Conservation (phyloP, 2,329 filamentous ascomycete genomes). For the Pseudofabraea citricarpa region DNA sequence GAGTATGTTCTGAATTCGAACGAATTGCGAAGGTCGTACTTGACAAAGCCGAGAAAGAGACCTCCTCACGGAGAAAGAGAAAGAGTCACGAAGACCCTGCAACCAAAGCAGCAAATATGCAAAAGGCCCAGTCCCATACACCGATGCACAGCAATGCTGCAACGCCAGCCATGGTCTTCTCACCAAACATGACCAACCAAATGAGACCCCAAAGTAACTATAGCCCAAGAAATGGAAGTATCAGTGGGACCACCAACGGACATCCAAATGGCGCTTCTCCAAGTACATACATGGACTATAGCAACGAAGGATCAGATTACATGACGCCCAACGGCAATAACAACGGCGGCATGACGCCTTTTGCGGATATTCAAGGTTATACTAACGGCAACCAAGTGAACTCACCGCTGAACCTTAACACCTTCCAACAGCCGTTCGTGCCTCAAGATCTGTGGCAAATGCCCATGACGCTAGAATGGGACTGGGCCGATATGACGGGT, state of each 20-base stretch:
- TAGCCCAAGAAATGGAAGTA: conserved; percentile 14
- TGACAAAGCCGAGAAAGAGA: conserved; percentile 86
- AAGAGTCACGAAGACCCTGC: conserved; percentile 57
- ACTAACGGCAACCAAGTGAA: conserved; percentile 22
- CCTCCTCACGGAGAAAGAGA: conserved; percentile 64
- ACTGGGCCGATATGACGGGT: conserved; percentile 65
- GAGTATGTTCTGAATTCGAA: conserved; percentile 93
- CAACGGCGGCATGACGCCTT: conserved; percentile 19
- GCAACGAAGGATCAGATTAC: conserved; percentile 17
- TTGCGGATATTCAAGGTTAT: conserved; percentile 21
- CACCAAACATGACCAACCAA: conserved; percentile 15
- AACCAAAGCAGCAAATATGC: conserved; percentile 11
- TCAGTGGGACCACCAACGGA: conserved; percentile 12
- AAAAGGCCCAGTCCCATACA: conserved; percentile 15
- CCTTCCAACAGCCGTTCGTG: conserved; percentile 80
- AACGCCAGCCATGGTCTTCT: conserved; percentile 22
- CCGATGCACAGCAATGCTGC: conserved; percentile 17
- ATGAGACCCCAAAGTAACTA: conserved; percentile 23
- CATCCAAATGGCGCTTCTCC: conserved; percentile 18
- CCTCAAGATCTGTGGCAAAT: conserved; percentile 93
- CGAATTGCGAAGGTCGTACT: conserved; percentile 87
- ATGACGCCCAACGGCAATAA: conserved; percentile 12
- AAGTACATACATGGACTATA: conserved; percentile 10
- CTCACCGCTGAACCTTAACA: conserved; percentile 28
- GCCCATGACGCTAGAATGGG: conserved; percentile 88